Base-by-base conservation (phyloP, 257 asterid genomes). In the Gentiana macrophylla region DNA sequence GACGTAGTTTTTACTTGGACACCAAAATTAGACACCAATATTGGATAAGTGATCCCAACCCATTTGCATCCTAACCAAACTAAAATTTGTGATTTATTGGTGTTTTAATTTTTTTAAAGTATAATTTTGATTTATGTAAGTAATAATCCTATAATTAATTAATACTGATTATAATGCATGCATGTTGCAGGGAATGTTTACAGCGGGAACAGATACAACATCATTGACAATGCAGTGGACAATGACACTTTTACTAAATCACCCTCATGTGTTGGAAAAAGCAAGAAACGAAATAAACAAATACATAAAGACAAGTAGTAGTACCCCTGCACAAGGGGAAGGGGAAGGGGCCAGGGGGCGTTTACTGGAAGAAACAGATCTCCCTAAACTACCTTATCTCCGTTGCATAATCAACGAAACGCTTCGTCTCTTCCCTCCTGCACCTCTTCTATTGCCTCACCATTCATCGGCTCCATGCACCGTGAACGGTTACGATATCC, bases 361-460 rank as follows among this genome's bases (percentile, higher is more conserved):
- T 32, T 43, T 63, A 12, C 46, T 62, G 5, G 38, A 77, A 3
- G 84, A 77, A 2, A 54, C 77, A 4, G 74, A 78, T 43, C 74
- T 75, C 11, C 34, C 77, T 1, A 56, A 67, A 3, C 41, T 77
- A 0, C 73, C 71, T 2, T 77, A 77, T 33, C 69, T 77, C 0
- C 73, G 52, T 6, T 55, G 68, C 48, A 61, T 78, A 51, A 65
- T 78, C 15, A 71, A 57, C 12, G 81, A 78, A n/a, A 72, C 77
- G 12, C 60, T 74, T 4, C 72, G 77, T 5, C 37, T 72, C 1
- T 66, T 50, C 33, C 81, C 81, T 3, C 57, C 77, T 0, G 77
- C 60, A 4, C 81, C 81, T 3, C 63, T 73, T 38, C 52, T 78
- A 0, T 64, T 59, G 1, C 81, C 79, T 0, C 80, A 64, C 3